These are phyloP conservation scores for Candida glucosophila DNA, from an alignment of 1,139 yeast species.

Conservation along the genomic window DNA sequence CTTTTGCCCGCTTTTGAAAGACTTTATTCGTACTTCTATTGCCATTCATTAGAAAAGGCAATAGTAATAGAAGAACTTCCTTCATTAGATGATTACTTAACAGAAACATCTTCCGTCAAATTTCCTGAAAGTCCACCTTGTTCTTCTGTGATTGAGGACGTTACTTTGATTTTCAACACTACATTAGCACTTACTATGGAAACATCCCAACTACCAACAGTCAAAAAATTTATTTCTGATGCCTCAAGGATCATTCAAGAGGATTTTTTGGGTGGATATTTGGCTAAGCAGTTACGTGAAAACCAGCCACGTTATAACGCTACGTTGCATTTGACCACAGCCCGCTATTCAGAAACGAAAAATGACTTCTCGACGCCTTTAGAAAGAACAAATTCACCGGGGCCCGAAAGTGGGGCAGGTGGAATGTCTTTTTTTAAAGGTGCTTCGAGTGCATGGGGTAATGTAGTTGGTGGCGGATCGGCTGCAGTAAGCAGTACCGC, in stretches of 20 bases:
- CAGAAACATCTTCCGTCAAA: constrained; percentile 8
- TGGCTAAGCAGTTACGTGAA: constrained; percentile 45
- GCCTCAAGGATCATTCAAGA: constrained; percentile 22
- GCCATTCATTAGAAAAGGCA: constrained; percentile 78
- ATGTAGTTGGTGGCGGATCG: constrained; percentile 29
- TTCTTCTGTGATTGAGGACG: constrained; percentile 82
- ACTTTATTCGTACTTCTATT: constrained; percentile 57
- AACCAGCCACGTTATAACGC: constrained; percentile 46
- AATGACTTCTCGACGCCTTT: constrained; percentile 14
- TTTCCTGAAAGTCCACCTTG: constrained; percentile 61
- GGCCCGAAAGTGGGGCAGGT: constrained; percentile 15
- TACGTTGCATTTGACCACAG: constrained; percentile 18
- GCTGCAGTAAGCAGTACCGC: constrained; percentile 10
- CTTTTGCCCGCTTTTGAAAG: constrained; percentile 56
- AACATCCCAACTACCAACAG: constrained; percentile 49
- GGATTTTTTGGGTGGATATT: constrained; percentile 32
- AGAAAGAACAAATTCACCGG: constrained; percentile 30
- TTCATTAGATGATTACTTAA: constrained; percentile 22
- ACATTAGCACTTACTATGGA: constrained; percentile 51
- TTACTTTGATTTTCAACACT: constrained; percentile 65
- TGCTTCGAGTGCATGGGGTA: constrained; percentile 39
- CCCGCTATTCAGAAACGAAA: constrained; percentile 4
- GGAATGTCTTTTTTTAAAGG: constrained; percentile 36
- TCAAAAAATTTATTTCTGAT: constrained; percentile 39
- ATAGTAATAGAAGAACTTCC: constrained; percentile 75